Percentiles rank a stretch among this genome's conserved stretches.
These are phyloP conservation scores for Amanita muscaria DNA, from an alignment of 768 basidiomycete genomes.

Conservation along the genomic window DNA sequence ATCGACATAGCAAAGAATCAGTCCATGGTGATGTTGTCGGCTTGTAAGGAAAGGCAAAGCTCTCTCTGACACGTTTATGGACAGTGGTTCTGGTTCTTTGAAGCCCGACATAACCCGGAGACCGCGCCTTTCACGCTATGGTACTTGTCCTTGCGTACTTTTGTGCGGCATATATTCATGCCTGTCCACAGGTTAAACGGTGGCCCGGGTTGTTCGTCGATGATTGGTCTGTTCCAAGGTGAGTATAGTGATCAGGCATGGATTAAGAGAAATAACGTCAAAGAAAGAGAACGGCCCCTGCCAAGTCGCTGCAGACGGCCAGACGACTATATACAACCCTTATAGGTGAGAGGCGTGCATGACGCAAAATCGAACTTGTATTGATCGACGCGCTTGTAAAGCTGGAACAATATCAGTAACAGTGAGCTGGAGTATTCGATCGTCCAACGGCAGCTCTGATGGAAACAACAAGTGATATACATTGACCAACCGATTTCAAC, in stretches of 20 bases:
- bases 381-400: conserved; percentile 12
- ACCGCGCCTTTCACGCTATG: conserved; percentile 62
- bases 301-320: conserved; percentile 42
- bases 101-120: conserved; percentile 47
- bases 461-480: conserved; percentile 43
- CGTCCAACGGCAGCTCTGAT: neutral
- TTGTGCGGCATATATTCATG: too few relatives aligned
- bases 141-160: too few relatives aligned
- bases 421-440: conserved; percentile 35
- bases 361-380: neutral
- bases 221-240: conserved; percentile 54
- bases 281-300: conserved; percentile 56
- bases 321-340: conserved; percentile 47
- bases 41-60: too few relatives aligned
- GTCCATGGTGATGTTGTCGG: conserved; percentile 46
- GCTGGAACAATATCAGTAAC: conserved; percentile 65
- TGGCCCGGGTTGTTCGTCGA: conserved; percentile 56
- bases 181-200: conserved; percentile 57
- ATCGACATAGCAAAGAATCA: conserved; percentile 47
- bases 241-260: neutral
- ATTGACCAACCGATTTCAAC: conserved; percentile 63
- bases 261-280: neutral
- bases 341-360: conserved; percentile 51
- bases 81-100: conserved; percentile 77
- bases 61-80: too few relatives aligned